Evolutionary conservation across 2,329 filamentous ascomycete genomes (phyloP).

Genomic region (Hypoxylon sp.): DNA sequence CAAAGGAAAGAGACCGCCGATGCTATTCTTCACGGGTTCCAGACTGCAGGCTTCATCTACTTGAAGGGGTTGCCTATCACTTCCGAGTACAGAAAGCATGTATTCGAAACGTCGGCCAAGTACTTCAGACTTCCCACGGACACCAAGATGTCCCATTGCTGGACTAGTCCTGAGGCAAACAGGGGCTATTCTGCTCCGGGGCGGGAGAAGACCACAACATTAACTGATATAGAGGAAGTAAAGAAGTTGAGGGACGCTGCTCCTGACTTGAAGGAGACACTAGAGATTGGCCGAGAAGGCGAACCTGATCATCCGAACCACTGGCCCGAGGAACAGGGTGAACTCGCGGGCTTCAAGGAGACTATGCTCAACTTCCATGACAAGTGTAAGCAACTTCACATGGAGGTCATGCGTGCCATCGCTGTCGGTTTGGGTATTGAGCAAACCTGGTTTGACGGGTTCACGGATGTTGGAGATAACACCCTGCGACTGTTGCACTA

Average conservation of each 20-base stretch:
- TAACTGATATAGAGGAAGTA: constrained; percentile 64
- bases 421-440: constrained; percentile 81
- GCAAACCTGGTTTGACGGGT: constrained; percentile 78
- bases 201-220: constrained; percentile 73
- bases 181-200: constrained; percentile 76
- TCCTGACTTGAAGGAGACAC: constrained; percentile 72
- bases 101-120: constrained; percentile 72
- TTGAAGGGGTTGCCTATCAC: constrained; percentile 81
- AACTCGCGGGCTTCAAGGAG: constrained; percentile 68
- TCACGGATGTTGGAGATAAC: constrained; percentile 74
- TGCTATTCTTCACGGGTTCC: constrained; percentile 81
- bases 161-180: constrained; percentile 77
- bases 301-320: constrained; percentile 73
- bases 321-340: constrained; percentile 71
- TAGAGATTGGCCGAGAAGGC: constrained; percentile 70
- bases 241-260: constrained; percentile 63
- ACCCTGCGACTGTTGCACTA: constrained; percentile 80
- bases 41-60: constrained; percentile 89
- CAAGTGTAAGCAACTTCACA: constrained; percentile 77
- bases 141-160: constrained; percentile 72
- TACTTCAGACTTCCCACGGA: constrained; percentile 73
- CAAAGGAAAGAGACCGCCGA: constrained; percentile 72
- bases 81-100: constrained; percentile 62
- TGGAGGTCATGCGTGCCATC: constrained; percentile 83
- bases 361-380: constrained; percentile 79